phyloP scores from a whole-genome alignment of 2,329 filamentous ascomycete genomes.

The Geosmithia putterillii region DNA sequence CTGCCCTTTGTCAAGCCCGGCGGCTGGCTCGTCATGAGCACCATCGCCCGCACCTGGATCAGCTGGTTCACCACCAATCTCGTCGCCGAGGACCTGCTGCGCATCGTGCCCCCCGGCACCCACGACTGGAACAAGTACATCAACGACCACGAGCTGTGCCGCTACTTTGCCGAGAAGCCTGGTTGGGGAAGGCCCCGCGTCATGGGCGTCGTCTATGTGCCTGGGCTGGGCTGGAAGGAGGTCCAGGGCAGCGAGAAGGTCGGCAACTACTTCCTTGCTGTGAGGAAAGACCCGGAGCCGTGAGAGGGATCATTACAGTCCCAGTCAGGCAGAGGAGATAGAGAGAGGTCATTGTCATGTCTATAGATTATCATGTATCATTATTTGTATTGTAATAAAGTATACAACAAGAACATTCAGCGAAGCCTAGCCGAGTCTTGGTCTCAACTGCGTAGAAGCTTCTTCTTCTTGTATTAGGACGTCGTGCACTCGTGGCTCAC shows the following conservation, averaged over 20 bases:
- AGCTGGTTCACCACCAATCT: conserved; percentile 91
- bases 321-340: not conserved
- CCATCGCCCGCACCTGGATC: conserved; percentile 79
- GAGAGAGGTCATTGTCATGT: not conserved
- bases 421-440: too few species aligned
- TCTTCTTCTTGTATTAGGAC: too few species aligned
- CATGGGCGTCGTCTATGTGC: conserved; percentile 82
- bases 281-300: conserved; percentile 32
- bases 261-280: conserved; percentile 94
- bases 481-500: too few species aligned
- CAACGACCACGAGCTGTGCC: conserved; percentile 65
- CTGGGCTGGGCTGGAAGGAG: conserved; percentile 80
- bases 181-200: conserved; percentile 49
- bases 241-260: conserved; percentile 70
- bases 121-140: conserved; percentile 97
- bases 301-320: not conserved
- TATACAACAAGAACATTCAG: too few species aligned
- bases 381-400: too few species aligned
- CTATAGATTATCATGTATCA: not conserved
- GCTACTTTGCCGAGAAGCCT: conserved; percentile 35
- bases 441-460: too few species aligned
- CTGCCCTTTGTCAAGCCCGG: conserved; percentile 73
- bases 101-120: conserved; percentile 83
- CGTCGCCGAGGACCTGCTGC: conserved; percentile 74
- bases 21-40: conserved; percentile 86